Evolutionary conservation across 345 rosid genomes (phyloP).

Genomic region (Acer saccharum): DNA sequence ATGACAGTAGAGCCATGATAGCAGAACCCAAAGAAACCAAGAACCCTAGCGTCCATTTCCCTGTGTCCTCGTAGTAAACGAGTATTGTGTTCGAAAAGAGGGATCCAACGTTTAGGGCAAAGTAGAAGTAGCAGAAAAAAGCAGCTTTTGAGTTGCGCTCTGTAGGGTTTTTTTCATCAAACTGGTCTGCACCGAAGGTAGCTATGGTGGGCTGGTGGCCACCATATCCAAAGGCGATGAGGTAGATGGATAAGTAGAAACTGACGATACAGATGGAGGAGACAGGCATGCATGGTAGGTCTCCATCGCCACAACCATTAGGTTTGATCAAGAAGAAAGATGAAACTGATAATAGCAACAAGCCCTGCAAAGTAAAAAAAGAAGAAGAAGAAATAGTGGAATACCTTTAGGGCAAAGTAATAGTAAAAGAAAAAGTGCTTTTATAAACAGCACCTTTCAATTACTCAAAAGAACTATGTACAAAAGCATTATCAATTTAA

Average conservation of each 20-base stretch:
- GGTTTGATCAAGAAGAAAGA: slow-evolving; percentile 76
- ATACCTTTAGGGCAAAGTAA: no score
- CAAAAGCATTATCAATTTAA: no score
- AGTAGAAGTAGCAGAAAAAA: slow-evolving; percentile 77
- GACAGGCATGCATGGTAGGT: slow-evolving; percentile 35
- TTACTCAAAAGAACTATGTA: not conserved
- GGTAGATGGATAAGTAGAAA: slow-evolving; percentile 69
- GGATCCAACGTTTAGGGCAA: slow-evolving; percentile 72
- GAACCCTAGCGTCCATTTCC: slow-evolving; percentile 73
- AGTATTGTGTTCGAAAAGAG: slow-evolving; percentile 73
- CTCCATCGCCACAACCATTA: slow-evolving; percentile 67
- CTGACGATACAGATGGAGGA: slow-evolving; percentile 44
- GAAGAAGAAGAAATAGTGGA: not conserved
- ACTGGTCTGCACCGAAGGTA: slow-evolving; percentile 88
- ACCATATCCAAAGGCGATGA: slow-evolving; percentile 85
- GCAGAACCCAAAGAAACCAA: slow-evolving; percentile 63
- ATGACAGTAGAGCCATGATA: slow-evolving; percentile 45
- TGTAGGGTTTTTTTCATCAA: slow-evolving; percentile 48
- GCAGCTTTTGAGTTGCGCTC: slow-evolving; percentile 42
- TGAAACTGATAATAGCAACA: slow-evolving; percentile 52
- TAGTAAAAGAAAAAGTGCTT: not conserved
- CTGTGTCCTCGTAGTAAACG: slow-evolving; percentile 71
- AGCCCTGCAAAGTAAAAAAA: slow-evolving; percentile 43
- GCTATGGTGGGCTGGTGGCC: slow-evolving; percentile 92
- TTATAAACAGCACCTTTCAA: not conserved